These are phyloP conservation scores for Pelargonium cotyledonis DNA, from an alignment of 441 rosid species.

Conservation along the genomic window DNA sequence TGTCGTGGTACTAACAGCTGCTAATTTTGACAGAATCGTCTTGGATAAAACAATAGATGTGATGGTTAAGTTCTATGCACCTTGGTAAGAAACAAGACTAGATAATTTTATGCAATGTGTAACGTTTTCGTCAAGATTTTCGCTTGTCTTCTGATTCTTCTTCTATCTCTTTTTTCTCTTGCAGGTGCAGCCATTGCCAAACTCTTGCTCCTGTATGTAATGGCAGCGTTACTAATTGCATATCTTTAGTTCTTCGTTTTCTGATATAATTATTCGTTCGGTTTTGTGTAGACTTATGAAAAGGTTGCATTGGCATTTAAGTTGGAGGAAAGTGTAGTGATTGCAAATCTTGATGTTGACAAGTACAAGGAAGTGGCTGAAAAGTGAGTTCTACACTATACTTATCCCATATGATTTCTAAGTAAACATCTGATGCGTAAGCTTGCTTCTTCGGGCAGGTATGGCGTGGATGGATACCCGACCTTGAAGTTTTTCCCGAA, in stretches of 20 bases:
- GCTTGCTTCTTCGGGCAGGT: conserved; percentile 31
- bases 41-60: background rate
- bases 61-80: conserved; percentile 1
- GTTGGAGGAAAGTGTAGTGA: conserved; percentile 4
- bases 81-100: background rate
- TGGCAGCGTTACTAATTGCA: background rate
- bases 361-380: background rate
- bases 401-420: background rate
- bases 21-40: background rate
- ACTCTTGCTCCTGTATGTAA: conserved; percentile 3
- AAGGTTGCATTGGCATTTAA: conserved; percentile 4
- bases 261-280: background rate
- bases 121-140: no score
- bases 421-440: background rate
- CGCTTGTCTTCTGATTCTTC: background rate
- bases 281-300: background rate
- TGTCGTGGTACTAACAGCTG: background rate
- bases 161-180: background rate
- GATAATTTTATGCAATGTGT: no score
- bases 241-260: background rate
- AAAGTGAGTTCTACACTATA: background rate
- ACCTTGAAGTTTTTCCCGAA: conserved; percentile 84
- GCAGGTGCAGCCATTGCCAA: background rate
- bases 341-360: conserved; percentile 2
- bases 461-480: conserved; percentile 84